Evolutionary conservation across 805 yeast genomes (phyloP), one percentile per base, ranked within the genome.

Genomic region (Ogataea sp.): DNA sequence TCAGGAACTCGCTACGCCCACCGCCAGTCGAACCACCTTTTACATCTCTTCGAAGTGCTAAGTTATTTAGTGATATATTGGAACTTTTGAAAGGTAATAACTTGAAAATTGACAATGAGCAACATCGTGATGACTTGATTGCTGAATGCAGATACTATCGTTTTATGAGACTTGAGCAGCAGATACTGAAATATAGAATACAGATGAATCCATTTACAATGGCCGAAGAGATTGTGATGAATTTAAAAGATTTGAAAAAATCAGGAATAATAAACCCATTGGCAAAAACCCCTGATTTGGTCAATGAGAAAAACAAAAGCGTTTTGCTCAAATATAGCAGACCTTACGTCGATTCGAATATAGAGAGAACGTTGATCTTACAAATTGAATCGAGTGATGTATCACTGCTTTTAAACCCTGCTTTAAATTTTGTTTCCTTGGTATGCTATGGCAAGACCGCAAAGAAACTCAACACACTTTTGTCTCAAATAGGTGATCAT

Each of bases 121-220:
- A 58, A 1, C 83, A 80, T 52, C 67, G 96, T 32, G 55, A 61
- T 9, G 56, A 73, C 14, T 62, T 88, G 42, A 56, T 81, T 8
- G 67, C 67, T 38, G 97, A 88, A 53, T 83, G 94, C 46, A 68
- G 73, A 34, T 88, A 83, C 59, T 88, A 85, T 56, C 67, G 90
- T 35, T 81, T 88, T 48, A 62, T 75, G 35, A 87, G 78, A 28
- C 63, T 88, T 29, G 94, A 83, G 54, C 95, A 87, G 60, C 60
- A 69, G 43, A 54, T 88, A 20, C 58, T 83, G n/a, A 70, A 71
- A 36, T 74, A 71, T 48, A 56, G 56, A 21, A 65, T 82, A 11
- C 43, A 61, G 1, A 55, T 56, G 35, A 81, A 83, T 48, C 82
- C 85, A 1, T 67, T 74, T 45, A 52, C 67, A 0, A 48, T 53